phyloP scores from a whole-genome alignment of 1,284 basidiomycete species.

The Laetiporus sulphureus region DNA sequence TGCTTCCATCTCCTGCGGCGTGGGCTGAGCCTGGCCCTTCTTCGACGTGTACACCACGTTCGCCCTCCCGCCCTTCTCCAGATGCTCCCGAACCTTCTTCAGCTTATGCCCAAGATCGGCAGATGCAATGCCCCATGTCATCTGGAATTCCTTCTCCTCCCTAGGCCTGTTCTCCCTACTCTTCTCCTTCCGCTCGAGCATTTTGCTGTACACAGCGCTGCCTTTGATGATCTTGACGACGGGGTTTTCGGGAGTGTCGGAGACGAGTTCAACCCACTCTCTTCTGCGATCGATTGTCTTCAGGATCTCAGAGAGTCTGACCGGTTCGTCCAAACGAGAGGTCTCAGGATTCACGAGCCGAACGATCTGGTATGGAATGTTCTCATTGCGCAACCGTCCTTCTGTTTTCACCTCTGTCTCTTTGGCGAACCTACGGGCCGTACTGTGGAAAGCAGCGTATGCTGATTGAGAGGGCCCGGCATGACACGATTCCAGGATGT shows the following conservation, averaged over 20 bases:
- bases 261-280: constrained; percentile 47
- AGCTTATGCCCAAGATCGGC: constrained; percentile 68
- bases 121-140: constrained; percentile 59
- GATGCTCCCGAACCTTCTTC: constrained; percentile 47
- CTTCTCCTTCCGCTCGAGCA: constrained; percentile 24
- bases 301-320: constrained; percentile 33
- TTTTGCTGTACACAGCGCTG: constrained; percentile 31
- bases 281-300: constrained; percentile 30
- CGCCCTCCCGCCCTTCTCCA: constrained; percentile 56
- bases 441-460: not conserved
- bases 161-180: constrained; percentile 27
- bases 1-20: constrained; percentile 29
- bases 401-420: not conserved
- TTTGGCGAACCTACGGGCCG: not conserved
- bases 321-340: constrained; percentile 32
- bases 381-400: constrained; percentile 15
- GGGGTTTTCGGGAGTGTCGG: constrained; percentile 34
- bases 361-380: constrained; percentile 30
- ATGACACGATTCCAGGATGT: not conserved
- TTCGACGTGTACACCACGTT: constrained; percentile 52
- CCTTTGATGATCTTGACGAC: constrained; percentile 47
- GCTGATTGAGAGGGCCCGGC: not conserved
- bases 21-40: constrained; percentile 29
- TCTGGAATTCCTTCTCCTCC: constrained; percentile 63
- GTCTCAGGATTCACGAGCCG: constrained; percentile 44